A percentile compares a stretch with the other conserved stretches of the same genome.
These are phyloP conservation scores for Podospora pseudoanserina DNA, from an alignment of 495 filamentous ascomycete genomes.

Conservation along the genomic window DNA sequence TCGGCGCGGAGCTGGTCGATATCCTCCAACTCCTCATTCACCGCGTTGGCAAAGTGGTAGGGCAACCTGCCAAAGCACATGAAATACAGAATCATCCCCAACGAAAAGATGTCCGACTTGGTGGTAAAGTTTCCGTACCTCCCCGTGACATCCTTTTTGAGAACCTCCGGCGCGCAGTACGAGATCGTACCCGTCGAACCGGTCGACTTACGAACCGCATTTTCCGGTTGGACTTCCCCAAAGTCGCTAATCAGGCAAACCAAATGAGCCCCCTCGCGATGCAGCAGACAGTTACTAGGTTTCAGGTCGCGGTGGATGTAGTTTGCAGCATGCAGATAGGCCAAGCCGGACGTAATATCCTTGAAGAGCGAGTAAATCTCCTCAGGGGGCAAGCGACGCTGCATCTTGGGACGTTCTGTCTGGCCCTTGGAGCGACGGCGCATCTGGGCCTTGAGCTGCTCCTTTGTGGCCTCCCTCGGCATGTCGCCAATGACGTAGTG, in stretches of 20 bases:
- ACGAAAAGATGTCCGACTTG: slow-evolving; percentile 93
- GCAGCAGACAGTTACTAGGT: slow-evolving; percentile 91
- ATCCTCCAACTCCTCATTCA: slow-evolving; percentile 91
- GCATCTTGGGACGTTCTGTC: slow-evolving; percentile 43
- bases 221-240: slow-evolving; percentile 85
- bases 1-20: slow-evolving; percentile 83
- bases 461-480: slow-evolving; percentile 57
- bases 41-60: slow-evolving; percentile 73
- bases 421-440: slow-evolving; percentile 66
- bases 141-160: slow-evolving; percentile 66
- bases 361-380: slow-evolving; percentile 96
- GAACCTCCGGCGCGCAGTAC: slow-evolving; percentile 93
- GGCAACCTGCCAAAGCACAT: slow-evolving; percentile 91
- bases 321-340: slow-evolving; percentile 85
- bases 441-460: slow-evolving; percentile 82
- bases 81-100: slow-evolving; percentile 98
- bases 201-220: slow-evolving; percentile 75
- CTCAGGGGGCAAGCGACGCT: slow-evolving; percentile 70
- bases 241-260: slow-evolving; percentile 93
- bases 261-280: slow-evolving; percentile 63
- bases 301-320: slow-evolving; percentile 97
- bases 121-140: slow-evolving; percentile 85
- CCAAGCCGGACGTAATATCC: slow-evolving; percentile 87
- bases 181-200: slow-evolving; percentile 95
- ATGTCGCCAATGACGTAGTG: slow-evolving; percentile 75